These are phyloP conservation scores for Chaetoscypha palmicola DNA, from an alignment of 2,329 filamentous ascomycete genomes.

Conservation along the genomic window DNA sequence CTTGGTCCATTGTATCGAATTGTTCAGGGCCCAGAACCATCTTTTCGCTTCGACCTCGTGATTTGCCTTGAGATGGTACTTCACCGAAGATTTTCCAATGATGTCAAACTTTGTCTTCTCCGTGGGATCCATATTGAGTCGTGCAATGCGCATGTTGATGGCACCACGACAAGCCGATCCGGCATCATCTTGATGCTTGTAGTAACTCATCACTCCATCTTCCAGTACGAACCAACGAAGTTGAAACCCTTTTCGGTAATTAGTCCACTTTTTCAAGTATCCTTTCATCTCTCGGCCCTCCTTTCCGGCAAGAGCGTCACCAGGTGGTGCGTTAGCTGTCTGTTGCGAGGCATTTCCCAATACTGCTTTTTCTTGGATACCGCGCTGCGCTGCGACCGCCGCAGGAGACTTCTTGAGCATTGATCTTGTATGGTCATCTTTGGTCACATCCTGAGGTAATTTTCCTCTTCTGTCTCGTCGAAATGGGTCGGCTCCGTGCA, in stretches of 20 bases:
- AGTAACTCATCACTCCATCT: constrained; percentile 95
- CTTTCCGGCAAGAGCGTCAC: constrained; percentile 63
- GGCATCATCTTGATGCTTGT: constrained; percentile 97
- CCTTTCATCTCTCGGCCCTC: constrained; percentile 97
- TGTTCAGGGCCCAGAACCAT: constrained; percentile 99
- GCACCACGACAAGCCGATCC: constrained; percentile 93
- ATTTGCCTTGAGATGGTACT: constrained; percentile 96
- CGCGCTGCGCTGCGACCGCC: constrained; percentile 85
- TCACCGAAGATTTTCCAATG: constrained; percentile 95
- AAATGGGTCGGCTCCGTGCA: constrained; percentile 95
- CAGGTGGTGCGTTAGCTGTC: constrained; percentile 46
- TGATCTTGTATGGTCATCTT: constrained; percentile 79
- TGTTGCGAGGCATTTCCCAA: constrained; percentile 61
- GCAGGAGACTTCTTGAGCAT: constrained; percentile 93
- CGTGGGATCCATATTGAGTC: constrained; percentile 89
- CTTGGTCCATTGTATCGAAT: constrained; percentile 97
- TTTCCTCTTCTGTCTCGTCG: constrained; percentile 91
- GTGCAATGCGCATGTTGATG: constrained; percentile 97
- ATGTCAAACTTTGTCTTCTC: constrained; percentile 99
- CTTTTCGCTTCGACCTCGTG: constrained; percentile 97
- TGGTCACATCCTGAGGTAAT: constrained; percentile 91
- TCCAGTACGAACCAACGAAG: constrained; percentile 96
- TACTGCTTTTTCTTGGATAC: constrained; percentile 95
- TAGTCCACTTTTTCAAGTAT: constrained; percentile 99
- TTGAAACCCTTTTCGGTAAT: constrained; percentile 96